Percentiles rank a stretch among this genome's conserved stretches.
Conservation (phyloP, 202 grass and related monocot species). For the Musa balbisiana region DNA sequence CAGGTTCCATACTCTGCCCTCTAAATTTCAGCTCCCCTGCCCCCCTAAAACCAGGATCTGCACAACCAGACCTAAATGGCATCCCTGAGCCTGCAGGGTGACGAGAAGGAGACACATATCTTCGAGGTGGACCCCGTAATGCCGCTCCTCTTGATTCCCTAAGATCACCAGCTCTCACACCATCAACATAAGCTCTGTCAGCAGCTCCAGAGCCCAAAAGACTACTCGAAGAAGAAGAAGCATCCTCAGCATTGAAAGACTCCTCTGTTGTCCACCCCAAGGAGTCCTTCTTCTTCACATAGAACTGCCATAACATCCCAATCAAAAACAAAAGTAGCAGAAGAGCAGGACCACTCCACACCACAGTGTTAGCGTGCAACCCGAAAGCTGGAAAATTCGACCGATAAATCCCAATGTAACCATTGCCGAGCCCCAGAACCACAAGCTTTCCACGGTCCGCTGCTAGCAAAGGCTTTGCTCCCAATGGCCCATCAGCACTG, state of each 20-base stretch:
- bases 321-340: slow-evolving; percentile 85
- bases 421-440: slow-evolving; percentile 78
- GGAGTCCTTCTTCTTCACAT: slow-evolving; percentile 96
- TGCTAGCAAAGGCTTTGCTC: slow-evolving; percentile 55
- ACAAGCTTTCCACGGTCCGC: slow-evolving; percentile 70
- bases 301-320: slow-evolving; percentile 80
- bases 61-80: slow-evolving; percentile 41
- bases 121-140: slow-evolving; percentile 60
- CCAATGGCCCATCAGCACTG: slow-evolving; percentile 4
- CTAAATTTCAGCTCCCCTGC: slow-evolving; percentile 62
- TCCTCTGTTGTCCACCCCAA: slow-evolving; percentile 78
- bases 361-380: slow-evolving; percentile 63
- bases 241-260: slow-evolving; percentile 51
- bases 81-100: slow-evolving; percentile 54
- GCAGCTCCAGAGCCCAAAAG: slow-evolving; percentile 46
- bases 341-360: slow-evolving; percentile 87
- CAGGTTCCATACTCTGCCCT: slow-evolving; percentile 69
- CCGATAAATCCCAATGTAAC: slow-evolving; percentile 60
- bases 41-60: slow-evolving; percentile 46
- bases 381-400: slow-evolving; percentile 73
- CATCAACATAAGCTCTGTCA: slow-evolving; percentile 51
- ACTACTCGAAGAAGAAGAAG: slow-evolving; percentile 33
- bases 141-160: slow-evolving; percentile 42
- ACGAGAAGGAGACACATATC: slow-evolving; percentile 74
- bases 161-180: slow-evolving; percentile 30